Conservation (phyloP, 371 early-diverging fungal species). For the Mortierella polycephala region DNA sequence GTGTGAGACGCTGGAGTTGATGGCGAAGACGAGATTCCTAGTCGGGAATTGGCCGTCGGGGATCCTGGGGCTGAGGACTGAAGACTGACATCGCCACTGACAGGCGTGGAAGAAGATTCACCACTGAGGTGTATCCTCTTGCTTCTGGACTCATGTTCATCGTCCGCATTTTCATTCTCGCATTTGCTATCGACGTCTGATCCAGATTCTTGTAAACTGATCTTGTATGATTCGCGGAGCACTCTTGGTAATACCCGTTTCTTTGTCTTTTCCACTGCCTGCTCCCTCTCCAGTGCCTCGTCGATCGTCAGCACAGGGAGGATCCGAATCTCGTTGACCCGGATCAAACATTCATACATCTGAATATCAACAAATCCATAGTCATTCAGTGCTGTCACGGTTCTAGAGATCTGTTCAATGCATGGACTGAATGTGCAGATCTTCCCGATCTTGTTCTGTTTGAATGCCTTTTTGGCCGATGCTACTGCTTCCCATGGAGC, state of each 20-base stretch:
- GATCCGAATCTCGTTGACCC: constrained; percentile 64
- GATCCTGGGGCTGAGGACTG: no score
- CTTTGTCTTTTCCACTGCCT: constrained; percentile 39
- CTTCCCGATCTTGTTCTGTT: constrained; percentile 75
- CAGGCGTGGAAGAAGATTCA: no score
- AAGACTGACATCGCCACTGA: no score
- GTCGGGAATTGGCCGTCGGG: no score
- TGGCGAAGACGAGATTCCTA: no score
- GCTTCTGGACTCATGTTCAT: constrained; percentile 28
- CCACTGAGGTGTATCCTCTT: neutral
- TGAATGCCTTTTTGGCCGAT: constrained; percentile 82
- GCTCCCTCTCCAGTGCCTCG: constrained; percentile 59
- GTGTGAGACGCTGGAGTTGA: neutral
- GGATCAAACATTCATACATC: constrained; percentile 81
- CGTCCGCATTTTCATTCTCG: constrained; percentile 30
- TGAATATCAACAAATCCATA: constrained; percentile 83
- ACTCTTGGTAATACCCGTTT: constrained; percentile 19
- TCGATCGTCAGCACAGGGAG: constrained; percentile 58
- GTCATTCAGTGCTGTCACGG: constrained; percentile 79
- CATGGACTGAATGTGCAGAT: constrained; percentile 96
- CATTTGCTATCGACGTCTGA: constrained; percentile 15
- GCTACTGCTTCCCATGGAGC: constrained; percentile 95
- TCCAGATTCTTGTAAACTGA: constrained; percentile 1
- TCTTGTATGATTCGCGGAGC: constrained; percentile 11
- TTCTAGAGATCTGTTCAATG: constrained; percentile 92